Evolutionary conservation across 2,329 filamentous ascomycete species (phyloP).

Genomic region (Trichoderma arundinaceum): DNA sequence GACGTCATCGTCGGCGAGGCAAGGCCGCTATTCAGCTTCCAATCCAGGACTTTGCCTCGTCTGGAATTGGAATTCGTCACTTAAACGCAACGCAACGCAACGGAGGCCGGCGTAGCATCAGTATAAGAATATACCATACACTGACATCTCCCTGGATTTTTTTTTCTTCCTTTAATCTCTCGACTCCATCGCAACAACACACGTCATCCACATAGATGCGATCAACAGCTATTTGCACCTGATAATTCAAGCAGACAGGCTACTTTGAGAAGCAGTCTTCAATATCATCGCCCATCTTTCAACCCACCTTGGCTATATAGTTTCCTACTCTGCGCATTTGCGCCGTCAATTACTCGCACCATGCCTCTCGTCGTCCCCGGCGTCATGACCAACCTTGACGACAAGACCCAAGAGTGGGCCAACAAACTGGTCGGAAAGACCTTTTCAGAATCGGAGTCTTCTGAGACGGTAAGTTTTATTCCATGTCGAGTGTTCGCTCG

Average conservation of each 20-base stretch:
- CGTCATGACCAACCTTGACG: constrained; percentile 54
- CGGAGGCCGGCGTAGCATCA: neutral
- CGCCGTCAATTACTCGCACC: no score
- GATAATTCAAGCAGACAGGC: no score
- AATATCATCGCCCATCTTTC: no score
- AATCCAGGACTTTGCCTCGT: neutral
- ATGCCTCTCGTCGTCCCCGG: constrained; percentile 71
- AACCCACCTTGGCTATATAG: no score
- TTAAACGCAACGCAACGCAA: no score
- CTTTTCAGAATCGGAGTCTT: constrained; percentile 55
- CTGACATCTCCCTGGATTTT: neutral
- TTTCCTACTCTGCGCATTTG: no score
- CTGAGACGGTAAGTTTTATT: constrained; percentile 55
- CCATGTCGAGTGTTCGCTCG: no score
- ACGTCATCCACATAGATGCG: no score
- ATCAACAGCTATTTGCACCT: no score
- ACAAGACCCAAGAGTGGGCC: constrained; percentile 63
- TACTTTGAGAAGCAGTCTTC: no score
- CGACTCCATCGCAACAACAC: no score
- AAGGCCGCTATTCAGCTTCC: neutral
- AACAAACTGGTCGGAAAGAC: constrained; percentile 70
- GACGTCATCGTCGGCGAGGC: constrained; percentile 26
- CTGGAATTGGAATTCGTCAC: constrained; percentile 6
- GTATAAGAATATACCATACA: constrained; percentile 7
- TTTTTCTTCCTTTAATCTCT: no score